Percentiles rank a stretch among this genome's conserved stretches.
These are phyloP conservation scores for Lepidium africanum DNA, from an alignment of 345 rosid species.

Conservation along the genomic window DNA sequence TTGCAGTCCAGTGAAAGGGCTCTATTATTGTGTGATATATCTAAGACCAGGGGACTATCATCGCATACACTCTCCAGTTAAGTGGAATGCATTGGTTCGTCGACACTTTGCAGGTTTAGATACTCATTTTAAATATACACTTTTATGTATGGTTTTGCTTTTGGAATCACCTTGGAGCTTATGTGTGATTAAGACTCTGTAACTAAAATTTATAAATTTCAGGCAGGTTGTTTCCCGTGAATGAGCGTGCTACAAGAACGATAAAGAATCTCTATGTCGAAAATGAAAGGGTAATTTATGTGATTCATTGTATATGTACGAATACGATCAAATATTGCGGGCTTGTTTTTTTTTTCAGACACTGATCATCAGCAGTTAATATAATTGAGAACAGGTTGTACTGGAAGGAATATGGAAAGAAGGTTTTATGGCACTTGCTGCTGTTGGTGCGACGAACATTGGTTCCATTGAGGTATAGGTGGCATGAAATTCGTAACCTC, in stretches of 20 bases:
- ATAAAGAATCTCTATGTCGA: constrained; percentile 79
- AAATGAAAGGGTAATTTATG: constrained; percentile 82
- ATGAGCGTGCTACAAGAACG: constrained; percentile 89
- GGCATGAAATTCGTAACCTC: background rate
- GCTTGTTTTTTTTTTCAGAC: background rate
- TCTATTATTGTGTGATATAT: constrained; percentile 92
- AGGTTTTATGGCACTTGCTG: constrained; percentile 90
- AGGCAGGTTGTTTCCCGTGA: constrained; percentile 76
- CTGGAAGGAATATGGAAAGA: constrained; percentile 88
- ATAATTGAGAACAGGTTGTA: constrained; percentile 53
- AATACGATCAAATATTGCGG: constrained; percentile 1
- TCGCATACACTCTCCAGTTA: constrained; percentile 84
- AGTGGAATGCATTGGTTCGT: constrained; percentile 79
- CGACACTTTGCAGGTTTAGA: constrained; percentile 85
- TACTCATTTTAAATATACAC: background rate
- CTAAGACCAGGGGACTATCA: constrained; percentile 91
- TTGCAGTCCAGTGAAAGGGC: constrained; percentile 81
- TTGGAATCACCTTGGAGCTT: background rate
- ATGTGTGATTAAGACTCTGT: background rate
- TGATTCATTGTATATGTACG: background rate
- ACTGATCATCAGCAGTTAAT: constrained; percentile 6
- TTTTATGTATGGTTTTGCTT: background rate
- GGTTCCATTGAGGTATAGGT: constrained; percentile 90
- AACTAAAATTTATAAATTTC: background rate
- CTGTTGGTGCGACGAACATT: constrained; percentile 89